Evolutionary conservation across 768 basidiomycete genomes (phyloP), one percentile per base, ranked within the genome.

Genomic region (Holtermannia corniformis): DNA sequence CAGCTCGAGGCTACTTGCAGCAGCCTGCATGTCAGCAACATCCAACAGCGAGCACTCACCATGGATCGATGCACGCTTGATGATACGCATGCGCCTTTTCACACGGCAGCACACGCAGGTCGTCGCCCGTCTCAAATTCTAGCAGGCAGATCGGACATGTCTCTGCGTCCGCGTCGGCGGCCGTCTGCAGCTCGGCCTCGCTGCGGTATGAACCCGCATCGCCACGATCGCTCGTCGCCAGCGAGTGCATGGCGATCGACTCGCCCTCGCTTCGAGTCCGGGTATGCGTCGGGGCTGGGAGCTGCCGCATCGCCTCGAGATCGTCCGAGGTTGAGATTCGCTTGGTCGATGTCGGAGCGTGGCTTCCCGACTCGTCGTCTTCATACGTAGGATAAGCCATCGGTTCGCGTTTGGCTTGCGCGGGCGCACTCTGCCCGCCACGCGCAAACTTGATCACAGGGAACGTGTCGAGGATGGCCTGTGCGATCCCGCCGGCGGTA

Each of bases 391-490:
- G 60, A 41, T 47, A 55, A 16, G 43, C 48, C 56, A 52, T 55
- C 16, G 47, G 21, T 21, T 42, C 43, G 7, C 47, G 40, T 40
- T 40, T 19, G 7, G 32, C 16, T 13, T 19, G 3, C n/a, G n/a
- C 16, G 10, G 47, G 19, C 44, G 37, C 22, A 16, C 40, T 32
- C 19, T 46, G 47, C 63, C 69, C 41, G 16, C 57, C 56, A 10
- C 66, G 52, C 4, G 82, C 81, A 62, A 91, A 97, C 70, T 90
- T 89, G 73, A 93, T 83, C 57, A 95, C 75, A 3, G 92, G 91
- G 75, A 97, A 97, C 2, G 91, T 95, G 61, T 97, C 92, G 50
- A 97, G 76, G 52, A 97, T 91, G 19, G 93, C 93, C 19, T 87
- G 82, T 1, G 87, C 86, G 47, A 97, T 77, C 5, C 91, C 91